Evolutionary conservation across 495 filamentous ascomycete genomes (phyloP).

Genomic region (Penicillium atrosanguineum): DNA sequence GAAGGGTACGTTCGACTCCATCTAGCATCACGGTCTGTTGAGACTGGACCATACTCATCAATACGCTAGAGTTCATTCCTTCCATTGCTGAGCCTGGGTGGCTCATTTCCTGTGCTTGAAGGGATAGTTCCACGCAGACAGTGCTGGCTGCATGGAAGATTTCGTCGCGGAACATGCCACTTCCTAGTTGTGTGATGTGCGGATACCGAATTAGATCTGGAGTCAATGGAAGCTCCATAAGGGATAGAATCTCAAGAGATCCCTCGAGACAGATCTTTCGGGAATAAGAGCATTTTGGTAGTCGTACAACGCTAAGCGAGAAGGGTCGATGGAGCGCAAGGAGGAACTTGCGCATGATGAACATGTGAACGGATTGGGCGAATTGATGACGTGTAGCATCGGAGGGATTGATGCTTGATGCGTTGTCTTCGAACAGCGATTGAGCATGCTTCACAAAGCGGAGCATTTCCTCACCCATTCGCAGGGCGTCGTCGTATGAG

Average conservation of each 20-base stretch:
- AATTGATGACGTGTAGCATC: constrained; percentile 28
- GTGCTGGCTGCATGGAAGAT: constrained; percentile 38
- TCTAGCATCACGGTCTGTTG: constrained; percentile 38
- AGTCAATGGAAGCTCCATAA: constrained; percentile 32
- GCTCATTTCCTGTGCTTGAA: constrained; percentile 32
- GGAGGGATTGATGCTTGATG: constrained; percentile 17
- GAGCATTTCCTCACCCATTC: constrained; percentile 42
- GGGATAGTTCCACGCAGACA: constrained; percentile 36
- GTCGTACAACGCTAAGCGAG: constrained; percentile 43
- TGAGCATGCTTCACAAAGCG: constrained; percentile 29
- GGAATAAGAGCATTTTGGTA: constrained; percentile 56
- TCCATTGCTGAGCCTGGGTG: constrained; percentile 13
- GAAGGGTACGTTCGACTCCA: constrained; percentile 32
- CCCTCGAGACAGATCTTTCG: constrained; percentile 53
- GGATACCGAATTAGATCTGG: constrained; percentile 20
- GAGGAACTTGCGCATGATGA: constrained; percentile 51
- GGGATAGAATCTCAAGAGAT: constrained; percentile 48
- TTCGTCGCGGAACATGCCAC: constrained; percentile 41
- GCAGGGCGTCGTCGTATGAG: constrained; percentile 51
- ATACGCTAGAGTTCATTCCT: constrained; percentile 22
- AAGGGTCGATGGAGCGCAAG: constrained; percentile 54
- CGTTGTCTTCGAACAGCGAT: constrained; percentile 26
- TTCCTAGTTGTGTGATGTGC: constrained; percentile 33
- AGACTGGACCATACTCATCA: constrained; percentile 37
- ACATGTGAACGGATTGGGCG: constrained; percentile 35